These are phyloP conservation scores for Alternaria atra DNA, from an alignment of 2,329 filamentous ascomycete species.

Conservation along the genomic window DNA sequence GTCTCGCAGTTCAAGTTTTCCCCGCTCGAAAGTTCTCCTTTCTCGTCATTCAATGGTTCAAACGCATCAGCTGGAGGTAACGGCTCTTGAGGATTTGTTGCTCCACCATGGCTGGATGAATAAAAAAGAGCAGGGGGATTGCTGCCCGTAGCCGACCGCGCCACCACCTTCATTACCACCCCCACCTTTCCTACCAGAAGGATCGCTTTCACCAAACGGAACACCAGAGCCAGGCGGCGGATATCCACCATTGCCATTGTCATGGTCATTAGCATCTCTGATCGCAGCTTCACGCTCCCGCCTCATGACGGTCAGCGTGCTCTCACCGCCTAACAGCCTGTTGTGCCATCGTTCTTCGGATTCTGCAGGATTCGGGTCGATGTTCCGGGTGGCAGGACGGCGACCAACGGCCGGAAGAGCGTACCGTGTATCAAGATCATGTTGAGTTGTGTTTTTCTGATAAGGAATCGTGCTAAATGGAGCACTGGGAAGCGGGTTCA, in stretches of 20 bases:
- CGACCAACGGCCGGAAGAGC: constrained; percentile 1
- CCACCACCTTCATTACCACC: background rate
- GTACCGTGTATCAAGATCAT: background rate
- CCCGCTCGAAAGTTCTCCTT: background rate
- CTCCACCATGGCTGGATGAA: background rate
- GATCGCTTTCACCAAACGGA: background rate
- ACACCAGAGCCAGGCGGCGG: background rate
- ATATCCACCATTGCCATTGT: background rate
- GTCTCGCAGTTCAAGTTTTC: background rate
- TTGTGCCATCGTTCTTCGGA: constrained; percentile 6
- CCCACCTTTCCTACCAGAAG: background rate
- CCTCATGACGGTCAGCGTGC: background rate
- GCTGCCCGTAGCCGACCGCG: too few relatives aligned
- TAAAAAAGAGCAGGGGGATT: background rate
- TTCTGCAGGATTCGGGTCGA: background rate
- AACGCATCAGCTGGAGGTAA: too few relatives aligned
- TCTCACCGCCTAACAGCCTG: background rate
- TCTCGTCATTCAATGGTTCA: background rate
- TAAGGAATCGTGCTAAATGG: background rate
- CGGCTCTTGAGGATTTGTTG: background rate
- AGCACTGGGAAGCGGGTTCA: background rate
- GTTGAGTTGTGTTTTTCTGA: background rate
- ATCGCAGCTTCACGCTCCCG: background rate
- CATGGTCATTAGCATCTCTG: background rate
- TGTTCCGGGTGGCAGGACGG: background rate